Evolutionary conservation across 345 rosid species (phyloP).

Genomic region (Lepidium didymum): DNA sequence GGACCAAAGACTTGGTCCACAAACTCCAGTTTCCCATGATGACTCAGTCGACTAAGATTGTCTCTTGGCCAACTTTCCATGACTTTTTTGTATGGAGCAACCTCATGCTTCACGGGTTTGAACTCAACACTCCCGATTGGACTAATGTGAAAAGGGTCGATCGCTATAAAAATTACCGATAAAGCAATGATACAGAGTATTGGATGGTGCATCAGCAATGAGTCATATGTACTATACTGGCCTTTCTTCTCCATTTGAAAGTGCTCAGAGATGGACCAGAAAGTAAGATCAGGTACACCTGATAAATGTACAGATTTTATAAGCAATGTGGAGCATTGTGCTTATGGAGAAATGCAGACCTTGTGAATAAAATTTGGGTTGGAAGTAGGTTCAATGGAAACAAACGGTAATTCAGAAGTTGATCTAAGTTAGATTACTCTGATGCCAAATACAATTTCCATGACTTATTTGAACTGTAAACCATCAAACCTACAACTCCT

Average conservation of each 20-base stretch:
- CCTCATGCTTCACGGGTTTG: slow-evolving; percentile 74
- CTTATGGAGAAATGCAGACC: slow-evolving; percentile 21
- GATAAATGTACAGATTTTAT: slow-evolving; percentile 3
- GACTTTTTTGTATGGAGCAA: slow-evolving; percentile 83
- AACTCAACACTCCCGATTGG: slow-evolving; percentile 69
- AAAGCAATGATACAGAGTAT: slow-evolving; percentile 41
- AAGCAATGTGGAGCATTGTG: slow-evolving; percentile 3
- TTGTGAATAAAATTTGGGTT: slow-evolving; percentile 26
- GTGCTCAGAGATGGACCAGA: slow-evolving; percentile 3
- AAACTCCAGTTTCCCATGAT: slow-evolving; percentile 66
- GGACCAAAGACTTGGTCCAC: slow-evolving; percentile 76
- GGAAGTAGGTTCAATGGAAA: slow-evolving; percentile 21
- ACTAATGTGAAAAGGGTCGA: slow-evolving; percentile 73
- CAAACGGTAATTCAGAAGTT: slow-evolving; percentile 14
- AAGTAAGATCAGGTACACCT: slow-evolving; percentile 19
- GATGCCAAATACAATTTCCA: slow-evolving; percentile 8
- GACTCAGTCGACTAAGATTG: slow-evolving; percentile 50
- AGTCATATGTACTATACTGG: slow-evolving; percentile 27
- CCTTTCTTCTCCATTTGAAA: slow-evolving; percentile 52
- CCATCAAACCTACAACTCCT: slow-evolving; percentile 9
- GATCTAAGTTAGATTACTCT: slow-evolving; percentile 6
- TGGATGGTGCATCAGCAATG: slow-evolving; percentile 38
- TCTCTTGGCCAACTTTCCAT: slow-evolving; percentile 87
- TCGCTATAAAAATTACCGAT: slow-evolving; percentile 47
- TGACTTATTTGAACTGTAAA: slow-evolving; percentile 13